These are phyloP conservation scores for Monosporascus sp. DNA, from an alignment of 2,329 filamentous ascomycete genomes.

Conservation along the genomic window DNA sequence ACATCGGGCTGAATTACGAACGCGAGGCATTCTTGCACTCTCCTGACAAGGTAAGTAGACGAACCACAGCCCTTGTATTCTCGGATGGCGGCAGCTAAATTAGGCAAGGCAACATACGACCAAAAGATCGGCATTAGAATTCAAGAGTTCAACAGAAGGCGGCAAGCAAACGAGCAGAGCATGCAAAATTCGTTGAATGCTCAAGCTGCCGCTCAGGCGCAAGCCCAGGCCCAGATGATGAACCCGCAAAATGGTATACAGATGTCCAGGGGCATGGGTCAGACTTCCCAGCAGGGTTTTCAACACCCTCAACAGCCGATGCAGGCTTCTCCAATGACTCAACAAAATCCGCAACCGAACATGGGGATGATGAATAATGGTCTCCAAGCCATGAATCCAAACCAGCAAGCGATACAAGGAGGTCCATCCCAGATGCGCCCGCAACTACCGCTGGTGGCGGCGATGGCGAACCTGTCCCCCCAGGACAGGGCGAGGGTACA, in stretches of 20 bases:
- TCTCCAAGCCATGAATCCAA: conserved; percentile 24
- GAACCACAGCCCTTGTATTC: background rate
- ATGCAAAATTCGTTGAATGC: conserved; percentile 47
- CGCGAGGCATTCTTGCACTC: conserved; percentile 41
- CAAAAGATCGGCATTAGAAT: conserved; percentile 40
- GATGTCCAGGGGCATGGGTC: conserved; percentile 46
- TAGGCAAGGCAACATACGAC: conserved; percentile 44
- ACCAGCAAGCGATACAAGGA: conserved; percentile 32
- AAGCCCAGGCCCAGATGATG: conserved; percentile 41
- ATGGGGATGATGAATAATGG: conserved; percentile 38
- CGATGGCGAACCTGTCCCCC: conserved; percentile 35
- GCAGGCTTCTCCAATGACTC: conserved; percentile 49
- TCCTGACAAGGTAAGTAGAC: conserved; percentile 41
- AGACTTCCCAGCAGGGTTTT: conserved; percentile 48
- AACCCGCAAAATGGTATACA: conserved; percentile 44
- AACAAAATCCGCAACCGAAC: conserved; percentile 35
- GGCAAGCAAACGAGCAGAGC: conserved; percentile 44
- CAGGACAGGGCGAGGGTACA: conserved; percentile 41
- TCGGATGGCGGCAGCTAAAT: conserved; percentile 11
- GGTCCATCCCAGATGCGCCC: conserved; percentile 24
- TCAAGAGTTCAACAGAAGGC: conserved; percentile 44
- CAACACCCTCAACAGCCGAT: conserved; percentile 55
- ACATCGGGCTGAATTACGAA: conserved; percentile 42
- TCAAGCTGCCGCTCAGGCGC: conserved; percentile 33
- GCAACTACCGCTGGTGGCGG: conserved; percentile 22